Base-by-base conservation (phyloP, 129 eudicot species). In the Sambucus nigra region DNA sequence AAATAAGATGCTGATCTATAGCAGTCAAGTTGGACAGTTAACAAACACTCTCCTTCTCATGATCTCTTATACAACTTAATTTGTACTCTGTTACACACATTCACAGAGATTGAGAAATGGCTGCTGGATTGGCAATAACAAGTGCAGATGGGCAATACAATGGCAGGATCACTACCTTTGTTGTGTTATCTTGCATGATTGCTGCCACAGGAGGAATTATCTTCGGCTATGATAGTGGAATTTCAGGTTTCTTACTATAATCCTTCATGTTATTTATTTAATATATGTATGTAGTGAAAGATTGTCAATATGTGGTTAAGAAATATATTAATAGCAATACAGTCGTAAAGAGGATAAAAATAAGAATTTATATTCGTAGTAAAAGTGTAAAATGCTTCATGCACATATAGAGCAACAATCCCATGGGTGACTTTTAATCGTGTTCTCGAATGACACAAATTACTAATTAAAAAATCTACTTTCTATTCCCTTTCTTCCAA, bases 161-260 rank as follows among this genome's bases (percentile, higher is more conserved):
- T 70, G 76, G 76, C 20, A 70, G 56, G 66, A 44, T 71, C 14
- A 71, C 77, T 41, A 25, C 40, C 23, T 71, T 64, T 45, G 77
- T 71, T 13, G 15, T 64, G 22, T 14, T 71, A 5, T 57, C 77
- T 22, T 71, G 77, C 48, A 71, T 71, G 71, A 60, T 71, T 63
- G 76, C 76, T 21, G 76, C 71, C 40, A 63, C 50, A 55, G 76
- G 76, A 16, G 76, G 69, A 13, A 24, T 71, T 2, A 55, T 71
- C 33, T 71, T 71, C 15, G 77, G 77, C 53, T 71, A 64, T 27
- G 77, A 71, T 52, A 60, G 64, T 51, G 77, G 77, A 64, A 53
- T 65, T 32, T 64, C 77, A 64, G 77, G 77, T 71, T 57, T 19
- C 50, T 27, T 21, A 44, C 19, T 48, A 8, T 21, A 22, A 3